Evolutionary conservation across 2,329 filamentous ascomycete species (phyloP), one percentile per base, ranked within the genome.

Genomic region (Gnomoniopsis sp.): DNA sequence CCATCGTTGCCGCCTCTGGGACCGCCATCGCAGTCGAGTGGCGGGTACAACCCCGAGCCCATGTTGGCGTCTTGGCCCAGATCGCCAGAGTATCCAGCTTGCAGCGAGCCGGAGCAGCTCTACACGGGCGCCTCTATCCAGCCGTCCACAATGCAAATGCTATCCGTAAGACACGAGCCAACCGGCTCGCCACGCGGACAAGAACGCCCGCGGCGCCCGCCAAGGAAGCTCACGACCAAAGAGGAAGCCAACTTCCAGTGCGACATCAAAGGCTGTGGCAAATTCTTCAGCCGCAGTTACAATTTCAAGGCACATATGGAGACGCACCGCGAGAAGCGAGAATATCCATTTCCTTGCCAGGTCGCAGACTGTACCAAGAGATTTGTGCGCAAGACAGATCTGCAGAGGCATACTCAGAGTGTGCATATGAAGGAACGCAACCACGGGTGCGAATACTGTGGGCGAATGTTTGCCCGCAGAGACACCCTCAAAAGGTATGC

Each of bases 231-330:
- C 65, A 88, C 84, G 2, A 86, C 86, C 19, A 82, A 81, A 59
- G 87, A 88, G 63, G 87, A 90, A 65, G 88, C 88, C 56, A 90
- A 86, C 65, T 88, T 85, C 71, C 79, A 83, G 63, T 96, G 92
- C 69, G 77, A 80, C 56, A 77, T 86, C 38, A 80, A 86, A 59
- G 79, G 86, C 2, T 96, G 92, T 68, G 87, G 88, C 7, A 90
- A 88, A 71, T 82, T 88, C 17, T 96, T 96, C 70, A 90, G 90
- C 64, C 81, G 92, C 62, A 88, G 85, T 67, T 96, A 93, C 76
- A 96, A 96, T 74, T 91, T 88, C 75, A 92, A 90, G 68, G 89
- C 91, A 33, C 92, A 96, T 71, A 82, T 93, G 80, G 88, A 93
- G 68, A 93, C 87, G 1, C 92, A 96, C 69, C 86, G 95, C 68